These are phyloP conservation scores for Hypomyces perniciosus DNA, from an alignment of 2,329 filamentous ascomycete genomes.

Conservation along the genomic window DNA sequence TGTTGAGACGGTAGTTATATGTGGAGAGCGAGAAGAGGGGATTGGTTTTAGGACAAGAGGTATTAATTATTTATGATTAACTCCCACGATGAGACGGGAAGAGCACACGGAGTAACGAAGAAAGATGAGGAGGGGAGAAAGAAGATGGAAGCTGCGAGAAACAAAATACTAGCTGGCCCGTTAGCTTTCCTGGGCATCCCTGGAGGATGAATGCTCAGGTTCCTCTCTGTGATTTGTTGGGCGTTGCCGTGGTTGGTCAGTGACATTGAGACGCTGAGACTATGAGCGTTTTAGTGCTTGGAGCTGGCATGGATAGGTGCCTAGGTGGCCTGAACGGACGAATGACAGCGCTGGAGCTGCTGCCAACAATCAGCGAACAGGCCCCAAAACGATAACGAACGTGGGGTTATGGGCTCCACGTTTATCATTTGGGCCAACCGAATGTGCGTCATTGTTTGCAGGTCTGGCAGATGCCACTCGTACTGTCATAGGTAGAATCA, in stretches of 20 bases:
- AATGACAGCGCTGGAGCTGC: too few species aligned
- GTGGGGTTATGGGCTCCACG: slow-evolving; percentile 1
- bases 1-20: not conserved
- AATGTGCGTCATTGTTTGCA: slow-evolving; percentile 5
- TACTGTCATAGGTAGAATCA: too few species aligned
- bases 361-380: too few species aligned
- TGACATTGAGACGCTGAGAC: not conserved
- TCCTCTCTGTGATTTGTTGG: slow-evolving; percentile 10
- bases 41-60: not conserved
- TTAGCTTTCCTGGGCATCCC: not conserved
- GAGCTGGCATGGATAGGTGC: not conserved
- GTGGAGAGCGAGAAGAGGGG: slow-evolving; percentile 10
- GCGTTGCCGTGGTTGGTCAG: not conserved
- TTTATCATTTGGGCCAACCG: not conserved
- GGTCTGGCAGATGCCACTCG: too few species aligned
- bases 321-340: too few species aligned
- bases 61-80: not conserved
- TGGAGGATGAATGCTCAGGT: slow-evolving; percentile 2
- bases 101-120: not conserved
- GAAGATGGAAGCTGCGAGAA: slow-evolving; percentile 1
- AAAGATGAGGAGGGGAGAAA: not conserved
- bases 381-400: not conserved
- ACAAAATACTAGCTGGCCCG: not conserved
- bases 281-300: not conserved
- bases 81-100: not conserved